Base-by-base conservation (phyloP, 2,329 filamentous ascomycete genomes). In the Cordyceps sp. region DNA sequence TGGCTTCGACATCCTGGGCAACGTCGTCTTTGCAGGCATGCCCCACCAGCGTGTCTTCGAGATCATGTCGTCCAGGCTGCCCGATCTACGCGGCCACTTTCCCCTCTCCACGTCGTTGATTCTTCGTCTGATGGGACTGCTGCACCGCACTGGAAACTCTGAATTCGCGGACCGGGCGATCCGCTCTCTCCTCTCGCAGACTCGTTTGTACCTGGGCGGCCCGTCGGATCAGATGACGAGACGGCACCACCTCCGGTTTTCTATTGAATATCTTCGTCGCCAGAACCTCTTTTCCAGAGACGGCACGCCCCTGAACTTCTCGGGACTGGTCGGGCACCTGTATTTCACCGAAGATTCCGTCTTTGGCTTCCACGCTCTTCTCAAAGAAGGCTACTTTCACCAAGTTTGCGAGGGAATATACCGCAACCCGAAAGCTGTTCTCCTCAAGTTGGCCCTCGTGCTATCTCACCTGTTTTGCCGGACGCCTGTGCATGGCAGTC, bases 1-100 rank as follows among this genome's bases (percentile, higher is more conserved):
- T 56, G 81, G 81, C 2, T 88, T 88, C 39, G 81, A 88, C 46
- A 57, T 84, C 16, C 65, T 88, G 2, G 81, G 81, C 35, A 88
- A 88, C 43, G 76, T 88, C 2, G 76, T 88, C 2, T 88, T 88
- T 50, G 74, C 79, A 38, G 68, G 68, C 2, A 63, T 88, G 13
- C 55, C 66, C 1, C 49, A 56, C 7, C 58, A 66, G 27, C 76
- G 81, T 41, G 69, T 73, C 2, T 66, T 69, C 37, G 69, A 79
- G 32, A 64, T 88, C 32, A 69, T 86, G 45, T 81, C 77, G 35
- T 82, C 79, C 0, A 62, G 73, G 12, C 58, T 88, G 1, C 81
- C 80, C 0, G 77, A 81, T 37, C 62, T 88, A 1, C 75, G 71
- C 31, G 80, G 81, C 0, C 80, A 86, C 43, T 88, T 88, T 43